These are phyloP conservation scores for Mycena indigotica DNA, from an alignment of 768 basidiomycete genomes.

Conservation along the genomic window DNA sequence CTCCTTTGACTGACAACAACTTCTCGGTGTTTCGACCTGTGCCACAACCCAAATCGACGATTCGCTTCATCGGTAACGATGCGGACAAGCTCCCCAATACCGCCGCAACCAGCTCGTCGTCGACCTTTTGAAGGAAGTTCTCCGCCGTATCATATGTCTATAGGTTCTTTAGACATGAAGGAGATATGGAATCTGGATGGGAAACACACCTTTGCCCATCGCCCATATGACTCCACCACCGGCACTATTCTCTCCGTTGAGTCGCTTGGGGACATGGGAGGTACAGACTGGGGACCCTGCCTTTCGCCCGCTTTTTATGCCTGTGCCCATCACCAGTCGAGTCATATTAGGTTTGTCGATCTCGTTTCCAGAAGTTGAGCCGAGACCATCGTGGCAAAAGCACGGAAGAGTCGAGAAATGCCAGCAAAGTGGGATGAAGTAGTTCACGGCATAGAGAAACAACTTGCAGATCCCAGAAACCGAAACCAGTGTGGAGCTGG, in stretches of 20 bases:
- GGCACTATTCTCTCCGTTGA: background rate
- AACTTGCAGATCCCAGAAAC: too few relatives aligned
- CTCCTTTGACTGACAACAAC: conserved; percentile 4
- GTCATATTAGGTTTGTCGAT: too few relatives aligned
- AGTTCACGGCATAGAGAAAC: too few relatives aligned
- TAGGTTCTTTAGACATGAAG: background rate
- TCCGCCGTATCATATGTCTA: conserved; percentile 8
- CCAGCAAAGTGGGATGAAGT: too few relatives aligned
- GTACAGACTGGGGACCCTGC: background rate
- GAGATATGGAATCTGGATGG: conserved; percentile 1
- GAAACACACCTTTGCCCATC: conserved; percentile 8
- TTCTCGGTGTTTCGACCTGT: conserved; percentile 17
- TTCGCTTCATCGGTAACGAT: background rate
- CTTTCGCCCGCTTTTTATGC: background rate
- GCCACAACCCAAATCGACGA: conserved; percentile 17
- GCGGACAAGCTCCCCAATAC: background rate
- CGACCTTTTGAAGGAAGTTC: conserved; percentile 1
- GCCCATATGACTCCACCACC: conserved; percentile 6
- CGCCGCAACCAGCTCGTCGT: background rate
- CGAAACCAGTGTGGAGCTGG: too few relatives aligned
- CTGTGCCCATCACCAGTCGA: background rate
- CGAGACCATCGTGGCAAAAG: background rate
- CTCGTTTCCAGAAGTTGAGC: background rate
- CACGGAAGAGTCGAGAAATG: too few relatives aligned
- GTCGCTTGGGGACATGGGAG: background rate